A percentile compares a stretch with the other conserved stretches of the same genome.
phyloP scores from a whole-genome alignment of 148 eudicot genomes.

The Dianthus caryophyllus region DNA sequence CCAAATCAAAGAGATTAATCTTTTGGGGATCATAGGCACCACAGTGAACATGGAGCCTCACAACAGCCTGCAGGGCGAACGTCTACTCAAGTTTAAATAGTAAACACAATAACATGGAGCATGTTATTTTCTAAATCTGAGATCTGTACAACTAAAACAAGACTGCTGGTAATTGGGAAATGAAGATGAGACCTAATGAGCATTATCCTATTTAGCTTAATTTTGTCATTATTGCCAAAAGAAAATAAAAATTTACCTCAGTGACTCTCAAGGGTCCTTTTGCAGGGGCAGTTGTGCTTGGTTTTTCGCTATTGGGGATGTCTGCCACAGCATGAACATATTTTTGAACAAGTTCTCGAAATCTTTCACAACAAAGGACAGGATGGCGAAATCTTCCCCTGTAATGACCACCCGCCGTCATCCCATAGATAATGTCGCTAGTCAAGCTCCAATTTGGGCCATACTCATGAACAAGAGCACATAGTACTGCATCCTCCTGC shows the following conservation, averaged over 20 bases:
- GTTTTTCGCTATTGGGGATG: slow-evolving; percentile 52
- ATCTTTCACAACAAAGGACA: slow-evolving; percentile 85
- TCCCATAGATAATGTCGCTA: slow-evolving; percentile 76
- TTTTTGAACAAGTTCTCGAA: slow-evolving; percentile 83
- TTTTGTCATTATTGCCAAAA: neutral
- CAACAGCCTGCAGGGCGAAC: neutral
- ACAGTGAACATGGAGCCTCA: neutral
- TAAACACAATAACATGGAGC: neutral
- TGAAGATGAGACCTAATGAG: neutral
- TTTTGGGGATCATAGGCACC: no score
- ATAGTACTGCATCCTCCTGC: slow-evolving; percentile 78
- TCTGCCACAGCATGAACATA: slow-evolving; percentile 59
- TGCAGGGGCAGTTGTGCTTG: slow-evolving; percentile 45
- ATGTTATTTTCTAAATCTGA: neutral
- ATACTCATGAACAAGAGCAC: slow-evolving; percentile 91
- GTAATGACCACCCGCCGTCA: slow-evolving; percentile 80
- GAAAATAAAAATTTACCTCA: slow-evolving; percentile 52
- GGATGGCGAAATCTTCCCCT: slow-evolving; percentile 90
- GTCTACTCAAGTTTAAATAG: neutral
- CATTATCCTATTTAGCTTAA: neutral
- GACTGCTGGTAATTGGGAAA: neutral
- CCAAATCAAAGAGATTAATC: no score
- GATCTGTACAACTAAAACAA: neutral
- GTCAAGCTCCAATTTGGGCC: slow-evolving; percentile 90
- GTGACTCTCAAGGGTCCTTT: slow-evolving; percentile 80